phyloP scores from a whole-genome alignment of 2,329 filamentous ascomycete species.

The Penicillium polonicum region DNA sequence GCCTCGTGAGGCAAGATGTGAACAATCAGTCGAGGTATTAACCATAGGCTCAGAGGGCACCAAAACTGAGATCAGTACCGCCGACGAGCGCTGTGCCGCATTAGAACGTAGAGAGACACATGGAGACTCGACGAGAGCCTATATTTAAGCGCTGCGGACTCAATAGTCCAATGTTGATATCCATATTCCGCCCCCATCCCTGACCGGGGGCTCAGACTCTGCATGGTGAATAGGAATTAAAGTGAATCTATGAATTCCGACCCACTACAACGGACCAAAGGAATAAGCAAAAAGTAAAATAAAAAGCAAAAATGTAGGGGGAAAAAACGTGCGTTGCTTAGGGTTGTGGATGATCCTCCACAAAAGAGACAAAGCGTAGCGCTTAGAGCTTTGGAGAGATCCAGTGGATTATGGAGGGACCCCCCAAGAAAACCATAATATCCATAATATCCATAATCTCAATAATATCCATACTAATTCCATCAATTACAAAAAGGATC shows the following conservation, averaged over 20 bases:
- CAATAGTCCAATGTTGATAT: constrained; percentile 26
- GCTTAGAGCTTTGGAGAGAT: constrained; percentile 2
- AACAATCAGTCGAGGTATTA: constrained; percentile 26
- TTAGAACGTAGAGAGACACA: constrained; percentile 18
- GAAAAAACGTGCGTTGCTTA: background rate
- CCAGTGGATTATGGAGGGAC: background rate
- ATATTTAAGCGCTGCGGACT: constrained; percentile 39
- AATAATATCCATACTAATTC: background rate
- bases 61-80: constrained; percentile 28
- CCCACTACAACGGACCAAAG: constrained; percentile 15
- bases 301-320: background rate
- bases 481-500: background rate
- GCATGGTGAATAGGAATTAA: constrained; percentile 21
- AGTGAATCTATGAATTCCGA: constrained; percentile 16
- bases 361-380: constrained; percentile 10
- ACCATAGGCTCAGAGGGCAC: constrained; percentile 36
- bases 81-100: constrained; percentile 34
- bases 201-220: constrained; percentile 30
- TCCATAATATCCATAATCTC: background rate
- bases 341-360: constrained; percentile 9
- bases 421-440: background rate
- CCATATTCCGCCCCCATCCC: constrained; percentile 34
- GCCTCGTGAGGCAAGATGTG: constrained; percentile 37
- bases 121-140: constrained; percentile 34
- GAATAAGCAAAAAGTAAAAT: background rate